Evolutionary conservation across 768 basidiomycete species (phyloP).

Genomic region (Trametes elegans): DNA sequence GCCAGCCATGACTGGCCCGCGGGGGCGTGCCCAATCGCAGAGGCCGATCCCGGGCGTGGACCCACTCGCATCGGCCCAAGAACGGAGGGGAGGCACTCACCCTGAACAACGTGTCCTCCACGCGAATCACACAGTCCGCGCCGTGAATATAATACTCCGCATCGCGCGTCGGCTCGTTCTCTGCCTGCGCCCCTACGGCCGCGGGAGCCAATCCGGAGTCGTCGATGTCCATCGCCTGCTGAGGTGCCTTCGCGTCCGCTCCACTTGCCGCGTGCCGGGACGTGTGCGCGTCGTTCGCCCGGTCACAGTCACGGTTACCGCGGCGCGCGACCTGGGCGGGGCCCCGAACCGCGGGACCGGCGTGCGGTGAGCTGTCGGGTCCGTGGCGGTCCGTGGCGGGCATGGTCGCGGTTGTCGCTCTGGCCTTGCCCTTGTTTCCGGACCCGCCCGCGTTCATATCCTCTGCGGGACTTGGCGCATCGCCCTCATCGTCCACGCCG

Average conservation of each 20-base stretch:
- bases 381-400: background rate
- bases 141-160: conserved; percentile 62
- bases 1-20: background rate
- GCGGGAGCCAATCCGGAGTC: background rate
- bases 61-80: background rate
- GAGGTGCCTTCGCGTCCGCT: conserved; percentile 2
- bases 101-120: conserved; percentile 67
- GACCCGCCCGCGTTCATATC: conserved; percentile 1
- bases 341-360: background rate
- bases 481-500: background rate
- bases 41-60: background rate
- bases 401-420: background rate
- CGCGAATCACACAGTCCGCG: conserved; percentile 64
- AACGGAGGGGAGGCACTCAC: conserved; percentile 36
- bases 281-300: background rate
- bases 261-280: conserved; percentile 11
- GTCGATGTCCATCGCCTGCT: background rate
- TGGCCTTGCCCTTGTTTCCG: background rate
- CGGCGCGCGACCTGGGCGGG: background rate
- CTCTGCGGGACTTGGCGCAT: background rate
- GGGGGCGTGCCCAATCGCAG: background rate
- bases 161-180: conserved; percentile 36
- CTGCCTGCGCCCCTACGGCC: background rate
- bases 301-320: background rate
- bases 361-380: too few species aligned